Percentiles rank a stretch among this genome's conserved stretches.
Conservation (phyloP, 306 rosid genomes). For the Sindora glabra region DNA sequence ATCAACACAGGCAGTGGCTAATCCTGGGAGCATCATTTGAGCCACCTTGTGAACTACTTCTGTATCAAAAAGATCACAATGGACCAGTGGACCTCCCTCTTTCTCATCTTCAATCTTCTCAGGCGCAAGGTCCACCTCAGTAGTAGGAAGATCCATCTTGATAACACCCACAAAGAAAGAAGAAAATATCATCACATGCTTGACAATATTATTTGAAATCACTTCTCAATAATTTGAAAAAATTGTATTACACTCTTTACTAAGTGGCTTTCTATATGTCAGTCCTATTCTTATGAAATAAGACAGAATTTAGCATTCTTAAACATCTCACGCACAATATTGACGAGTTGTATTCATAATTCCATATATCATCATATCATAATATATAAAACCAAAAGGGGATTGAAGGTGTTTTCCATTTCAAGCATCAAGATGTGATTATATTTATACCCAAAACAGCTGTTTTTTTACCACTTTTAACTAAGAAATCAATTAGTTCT, state of each 20-base stretch:
- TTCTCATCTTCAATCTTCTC: constrained; percentile 58
- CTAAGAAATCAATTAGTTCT: too few relatives aligned
- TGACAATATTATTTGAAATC: background rate
- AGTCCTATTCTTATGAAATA: too few relatives aligned
- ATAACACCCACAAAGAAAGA: constrained; percentile 39
- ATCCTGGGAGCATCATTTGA: constrained; percentile 64
- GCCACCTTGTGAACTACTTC: constrained; percentile 69
- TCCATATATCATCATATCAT: background rate
- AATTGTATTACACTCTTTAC: background rate
- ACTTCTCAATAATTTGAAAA: background rate
- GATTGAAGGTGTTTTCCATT: background rate
- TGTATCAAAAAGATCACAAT: constrained; percentile 58
- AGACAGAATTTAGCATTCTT: background rate
- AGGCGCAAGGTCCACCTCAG: constrained; percentile 37
- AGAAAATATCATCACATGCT: background rate
- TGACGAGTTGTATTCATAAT: too few relatives aligned
- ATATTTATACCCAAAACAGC: background rate
- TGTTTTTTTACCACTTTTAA: too few relatives aligned
- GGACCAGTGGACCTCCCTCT: constrained; percentile 32
- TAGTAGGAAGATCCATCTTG: constrained; percentile 36
- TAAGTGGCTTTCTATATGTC: background rate
- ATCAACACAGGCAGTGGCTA: constrained; percentile 74
- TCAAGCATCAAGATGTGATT: background rate
- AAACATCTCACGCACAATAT: too few relatives aligned
- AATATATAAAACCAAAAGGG: background rate